These are phyloP conservation scores for Bipolaris bicolor DNA, from an alignment of 2,329 filamentous ascomycete species.

Conservation along the genomic window DNA sequence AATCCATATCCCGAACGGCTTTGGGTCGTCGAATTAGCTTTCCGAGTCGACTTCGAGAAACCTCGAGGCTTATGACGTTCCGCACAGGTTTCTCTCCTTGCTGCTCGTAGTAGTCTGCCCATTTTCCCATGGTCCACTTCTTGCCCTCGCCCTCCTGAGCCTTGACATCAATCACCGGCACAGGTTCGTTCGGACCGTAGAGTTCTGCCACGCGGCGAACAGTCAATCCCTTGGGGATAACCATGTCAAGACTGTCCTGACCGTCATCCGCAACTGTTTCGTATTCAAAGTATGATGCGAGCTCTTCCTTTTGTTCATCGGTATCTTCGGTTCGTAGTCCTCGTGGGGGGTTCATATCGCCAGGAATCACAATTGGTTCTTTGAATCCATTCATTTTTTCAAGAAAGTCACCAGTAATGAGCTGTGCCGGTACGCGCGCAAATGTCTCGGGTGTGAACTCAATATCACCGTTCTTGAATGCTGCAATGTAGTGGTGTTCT, in stretches of 20 bases:
- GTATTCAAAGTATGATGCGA: slow-evolving; percentile 52
- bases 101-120: slow-evolving; percentile 72
- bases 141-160: slow-evolving; percentile 70
- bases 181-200: slow-evolving; percentile 65
- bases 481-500: slow-evolving; percentile 72
- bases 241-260: slow-evolving; percentile 71
- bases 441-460: slow-evolving; percentile 66
- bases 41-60: slow-evolving; percentile 68
- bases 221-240: slow-evolving; percentile 68
- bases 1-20: slow-evolving; percentile 68
- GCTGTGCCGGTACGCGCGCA: slow-evolving; percentile 67
- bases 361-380: slow-evolving; percentile 71
- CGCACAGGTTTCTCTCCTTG: slow-evolving; percentile 66
- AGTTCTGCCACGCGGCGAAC: slow-evolving; percentile 68
- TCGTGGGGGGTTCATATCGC: slow-evolving; percentile 63
- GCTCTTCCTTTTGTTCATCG: slow-evolving; percentile 22
- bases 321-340: slow-evolving; percentile 25
- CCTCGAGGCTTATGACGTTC: slow-evolving; percentile 73
- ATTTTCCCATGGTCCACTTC: slow-evolving; percentile 69
- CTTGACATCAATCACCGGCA: slow-evolving; percentile 73
- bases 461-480: slow-evolving; percentile 69
- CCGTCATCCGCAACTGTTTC: slow-evolving; percentile 62
- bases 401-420: slow-evolving; percentile 68
- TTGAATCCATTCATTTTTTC: slow-evolving; percentile 68
- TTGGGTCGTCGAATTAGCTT: slow-evolving; percentile 67